Percentiles rank a stretch among this genome's conserved stretches.
phyloP scores from a whole-genome alignment of 1,284 basidiomycete species.

The Earliella scabrosa region DNA sequence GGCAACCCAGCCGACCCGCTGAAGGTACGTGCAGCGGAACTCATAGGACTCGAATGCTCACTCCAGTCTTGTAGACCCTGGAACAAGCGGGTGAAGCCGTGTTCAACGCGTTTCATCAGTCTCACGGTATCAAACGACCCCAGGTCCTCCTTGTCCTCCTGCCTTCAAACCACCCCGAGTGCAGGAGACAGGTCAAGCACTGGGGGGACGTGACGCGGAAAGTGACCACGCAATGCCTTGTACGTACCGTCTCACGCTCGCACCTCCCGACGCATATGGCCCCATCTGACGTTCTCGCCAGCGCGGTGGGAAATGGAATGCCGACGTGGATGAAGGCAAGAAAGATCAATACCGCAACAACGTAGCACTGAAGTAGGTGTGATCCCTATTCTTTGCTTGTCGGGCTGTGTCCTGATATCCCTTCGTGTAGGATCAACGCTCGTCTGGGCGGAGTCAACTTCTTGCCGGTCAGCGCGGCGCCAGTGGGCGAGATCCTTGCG shows the following conservation, averaged over 20 bases:
- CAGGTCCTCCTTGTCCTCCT: conserved; percentile 30
- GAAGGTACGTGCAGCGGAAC: neutral
- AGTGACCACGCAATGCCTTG: conserved; percentile 36
- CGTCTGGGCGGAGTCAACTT: conserved; percentile 49
- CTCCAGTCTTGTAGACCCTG: neutral
- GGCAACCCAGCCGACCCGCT: too few species aligned
- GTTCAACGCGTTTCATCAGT: neutral
- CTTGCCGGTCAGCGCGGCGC: conserved; percentile 25
- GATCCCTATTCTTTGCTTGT: neutral
- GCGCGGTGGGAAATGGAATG: conserved; percentile 39
- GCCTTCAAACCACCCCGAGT: conserved; percentile 22
- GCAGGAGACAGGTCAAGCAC: conserved; percentile 40
- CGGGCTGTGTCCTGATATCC: neutral
- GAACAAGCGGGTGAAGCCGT: neutral
- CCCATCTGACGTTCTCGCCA: too few species aligned
- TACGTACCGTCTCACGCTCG: too few species aligned
- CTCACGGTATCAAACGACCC: conserved; percentile 29
- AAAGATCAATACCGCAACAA: conserved; percentile 54
- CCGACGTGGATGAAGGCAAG: too few species aligned
- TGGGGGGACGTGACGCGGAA: conserved; percentile 45
- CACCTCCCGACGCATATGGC: too few species aligned
- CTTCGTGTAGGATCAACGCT: conserved; percentile 45
- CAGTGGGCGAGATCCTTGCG: conserved; percentile 24
- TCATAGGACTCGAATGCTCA: too few species aligned
- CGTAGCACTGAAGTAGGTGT: conserved; percentile 49